phyloP scores from a whole-genome alignment of 2,329 filamentous ascomycete genomes.

The Clarireedia hainanense region DNA sequence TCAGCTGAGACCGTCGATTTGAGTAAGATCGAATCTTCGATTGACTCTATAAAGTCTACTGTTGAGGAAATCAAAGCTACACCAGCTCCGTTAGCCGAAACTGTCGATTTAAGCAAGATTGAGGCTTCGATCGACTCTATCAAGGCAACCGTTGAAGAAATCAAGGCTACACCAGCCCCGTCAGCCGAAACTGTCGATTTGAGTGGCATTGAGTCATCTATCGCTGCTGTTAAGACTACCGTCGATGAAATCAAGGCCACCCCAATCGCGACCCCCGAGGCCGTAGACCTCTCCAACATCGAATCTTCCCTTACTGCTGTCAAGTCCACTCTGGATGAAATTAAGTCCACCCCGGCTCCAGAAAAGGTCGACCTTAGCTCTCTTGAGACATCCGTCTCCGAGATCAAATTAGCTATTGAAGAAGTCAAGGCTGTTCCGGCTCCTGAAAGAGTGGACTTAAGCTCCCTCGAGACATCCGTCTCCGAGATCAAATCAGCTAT shows the following conservation, averaged over 20 bases:
- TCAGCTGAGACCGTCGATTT: conserved; percentile 11
- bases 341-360: conserved; percentile 6
- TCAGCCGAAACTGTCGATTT: conserved; percentile 10
- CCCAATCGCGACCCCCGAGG: not conserved
- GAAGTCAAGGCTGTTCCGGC: too few relatives aligned
- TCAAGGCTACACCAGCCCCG: conserved; percentile 14
- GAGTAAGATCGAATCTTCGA: conserved; percentile 9
- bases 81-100: conserved; percentile 9
- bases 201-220: conserved; percentile 8
- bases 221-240: conserved; percentile 11
- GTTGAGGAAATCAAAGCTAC: conserved; percentile 10
- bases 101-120: conserved; percentile 10
- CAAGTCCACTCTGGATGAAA: conserved; percentile 3
- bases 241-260: conserved; percentile 17
- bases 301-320: conserved; percentile 12
- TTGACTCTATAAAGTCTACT: conserved; percentile 12
- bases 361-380: conserved; percentile 1
- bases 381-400: too few relatives aligned
- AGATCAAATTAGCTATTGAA: too few relatives aligned
- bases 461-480: too few relatives aligned
- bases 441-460: too few relatives aligned
- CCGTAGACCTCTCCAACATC: not conserved
- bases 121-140: conserved; percentile 6
- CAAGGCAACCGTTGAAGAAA: conserved; percentile 8
- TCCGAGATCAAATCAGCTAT: too few relatives aligned